A percentile compares a stretch with the other conserved stretches of the same genome.
phyloP scores from a whole-genome alignment of 2,329 filamentous ascomycete genomes.

The Didymella keratinophila region DNA sequence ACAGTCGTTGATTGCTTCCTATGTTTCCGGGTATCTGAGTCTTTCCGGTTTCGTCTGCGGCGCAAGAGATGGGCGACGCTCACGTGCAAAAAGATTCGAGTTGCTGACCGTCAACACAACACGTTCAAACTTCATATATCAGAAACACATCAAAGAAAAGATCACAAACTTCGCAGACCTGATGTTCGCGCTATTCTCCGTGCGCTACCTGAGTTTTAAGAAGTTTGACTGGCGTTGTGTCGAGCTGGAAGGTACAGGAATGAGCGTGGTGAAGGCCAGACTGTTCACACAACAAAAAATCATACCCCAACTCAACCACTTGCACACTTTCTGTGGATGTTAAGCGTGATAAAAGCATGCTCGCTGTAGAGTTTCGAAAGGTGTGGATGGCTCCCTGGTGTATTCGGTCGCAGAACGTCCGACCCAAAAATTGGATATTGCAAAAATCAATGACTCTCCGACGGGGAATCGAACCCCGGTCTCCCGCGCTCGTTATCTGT shows the following conservation, averaged over 20 bases:
- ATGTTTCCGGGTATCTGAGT: too few species aligned
- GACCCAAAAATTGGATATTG: neutral
- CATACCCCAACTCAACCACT: too few species aligned
- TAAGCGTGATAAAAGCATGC: neutral
- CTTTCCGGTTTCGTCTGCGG: too few species aligned
- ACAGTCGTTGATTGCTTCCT: too few species aligned
- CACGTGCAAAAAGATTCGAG: too few species aligned
- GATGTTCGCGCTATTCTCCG: too few species aligned
- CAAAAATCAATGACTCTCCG: neutral
- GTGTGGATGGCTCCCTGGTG: neutral
- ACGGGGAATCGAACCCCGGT: constrained; percentile 8
- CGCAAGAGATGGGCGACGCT: too few species aligned
- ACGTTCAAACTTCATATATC: neutral
- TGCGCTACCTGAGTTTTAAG: too few species aligned
- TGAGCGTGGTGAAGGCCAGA: neutral
- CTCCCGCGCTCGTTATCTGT: constrained; percentile 2
- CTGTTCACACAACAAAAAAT: neutral
- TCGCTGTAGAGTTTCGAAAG: neutral
- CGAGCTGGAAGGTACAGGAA: neutral
- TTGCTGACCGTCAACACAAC: too few species aligned
- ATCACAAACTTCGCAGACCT: neutral
- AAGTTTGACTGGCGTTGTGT: neutral
- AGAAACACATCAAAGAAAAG: neutral
- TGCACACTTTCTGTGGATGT: neutral
- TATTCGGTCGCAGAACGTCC: neutral